These are phyloP conservation scores for Jatropha multifida DNA, from an alignment of 441 rosid genomes.

Conservation along the genomic window DNA sequence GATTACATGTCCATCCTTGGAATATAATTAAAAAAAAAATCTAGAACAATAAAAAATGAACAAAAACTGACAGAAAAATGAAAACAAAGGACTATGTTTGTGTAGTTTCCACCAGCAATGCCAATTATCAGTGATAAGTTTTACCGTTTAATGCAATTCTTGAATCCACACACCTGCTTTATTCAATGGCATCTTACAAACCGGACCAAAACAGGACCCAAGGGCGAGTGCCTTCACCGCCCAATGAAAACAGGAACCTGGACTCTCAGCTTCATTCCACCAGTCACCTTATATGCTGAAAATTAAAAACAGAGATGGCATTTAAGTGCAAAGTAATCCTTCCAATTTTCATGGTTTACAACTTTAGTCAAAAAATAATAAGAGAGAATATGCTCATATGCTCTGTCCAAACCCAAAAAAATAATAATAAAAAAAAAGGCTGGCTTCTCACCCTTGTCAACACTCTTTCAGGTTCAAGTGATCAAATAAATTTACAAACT, in stretches of 20 bases:
- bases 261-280: conserved; percentile 39
- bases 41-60: conserved; percentile 13
- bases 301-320: not conserved
- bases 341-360: not conserved
- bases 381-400: not conserved
- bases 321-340: not conserved
- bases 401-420: not conserved
- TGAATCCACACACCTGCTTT: conserved; percentile 27
- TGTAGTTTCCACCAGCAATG: conserved; percentile 25
- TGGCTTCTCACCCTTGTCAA: not conserved
- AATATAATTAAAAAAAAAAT: not conserved
- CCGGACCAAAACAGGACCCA: conserved; percentile 10
- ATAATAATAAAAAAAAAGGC: too few species aligned
- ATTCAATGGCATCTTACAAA: conserved; percentile 13
- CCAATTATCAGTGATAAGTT: conserved; percentile 17
- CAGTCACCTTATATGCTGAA: conserved; percentile 29
- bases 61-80: not conserved
- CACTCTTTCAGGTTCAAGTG: not conserved
- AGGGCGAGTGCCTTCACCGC: conserved; percentile 2
- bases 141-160: conserved; percentile 10
- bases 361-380: not conserved
- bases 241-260: conserved; percentile 22
- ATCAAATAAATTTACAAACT: not conserved
- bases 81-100: not conserved
- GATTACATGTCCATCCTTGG: conserved; percentile 18